A percentile compares a stretch with the other conserved stretches of the same genome.
phyloP scores from a whole-genome alignment of 2,329 filamentous ascomycete species.

The Juglanconis oblonga region DNA sequence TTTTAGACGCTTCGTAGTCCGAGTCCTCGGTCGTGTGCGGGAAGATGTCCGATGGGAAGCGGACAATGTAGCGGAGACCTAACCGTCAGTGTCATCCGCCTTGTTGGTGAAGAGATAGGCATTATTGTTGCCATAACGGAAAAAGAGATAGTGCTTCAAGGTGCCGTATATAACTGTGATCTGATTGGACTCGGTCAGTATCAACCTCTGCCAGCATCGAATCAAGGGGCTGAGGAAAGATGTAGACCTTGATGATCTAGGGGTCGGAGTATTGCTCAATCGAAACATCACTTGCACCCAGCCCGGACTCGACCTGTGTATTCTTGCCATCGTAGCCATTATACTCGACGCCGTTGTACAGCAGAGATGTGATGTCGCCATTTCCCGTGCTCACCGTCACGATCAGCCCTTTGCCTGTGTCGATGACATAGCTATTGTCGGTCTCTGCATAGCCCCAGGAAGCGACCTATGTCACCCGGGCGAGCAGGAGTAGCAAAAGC shows the following conservation, averaged over 20 bases:
- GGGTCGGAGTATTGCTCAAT: slow-evolving; percentile 22
- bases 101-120: slow-evolving; percentile 35
- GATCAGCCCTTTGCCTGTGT: slow-evolving; percentile 29
- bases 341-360: slow-evolving; percentile 30
- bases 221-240: neutral
- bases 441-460: slow-evolving; percentile 37
- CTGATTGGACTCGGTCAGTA: neutral
- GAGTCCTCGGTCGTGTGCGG: slow-evolving; percentile 22
- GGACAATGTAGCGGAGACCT: slow-evolving; percentile 34
- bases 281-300: slow-evolving; percentile 30
- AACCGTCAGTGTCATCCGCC: slow-evolving; percentile 33
- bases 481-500: slow-evolving; percentile 24
- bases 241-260: slow-evolving; percentile 28
- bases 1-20: slow-evolving; percentile 31
- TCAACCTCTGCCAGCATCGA: neutral
- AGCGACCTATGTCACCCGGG: slow-evolving; percentile 30
- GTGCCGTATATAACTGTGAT: slow-evolving; percentile 33
- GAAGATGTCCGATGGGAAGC: slow-evolving; percentile 29
- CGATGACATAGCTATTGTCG: slow-evolving; percentile 36
- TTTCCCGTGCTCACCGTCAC: slow-evolving; percentile 33
- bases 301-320: slow-evolving; percentile 30
- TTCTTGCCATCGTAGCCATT: slow-evolving; percentile 30
- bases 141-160: slow-evolving; percentile 33
- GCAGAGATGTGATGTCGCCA: slow-evolving; percentile 33
- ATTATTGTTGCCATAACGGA: slow-evolving; percentile 35